These are phyloP conservation scores for Phialophora macrospora DNA, from an alignment of 2,329 filamentous ascomycete species.

Conservation along the genomic window DNA sequence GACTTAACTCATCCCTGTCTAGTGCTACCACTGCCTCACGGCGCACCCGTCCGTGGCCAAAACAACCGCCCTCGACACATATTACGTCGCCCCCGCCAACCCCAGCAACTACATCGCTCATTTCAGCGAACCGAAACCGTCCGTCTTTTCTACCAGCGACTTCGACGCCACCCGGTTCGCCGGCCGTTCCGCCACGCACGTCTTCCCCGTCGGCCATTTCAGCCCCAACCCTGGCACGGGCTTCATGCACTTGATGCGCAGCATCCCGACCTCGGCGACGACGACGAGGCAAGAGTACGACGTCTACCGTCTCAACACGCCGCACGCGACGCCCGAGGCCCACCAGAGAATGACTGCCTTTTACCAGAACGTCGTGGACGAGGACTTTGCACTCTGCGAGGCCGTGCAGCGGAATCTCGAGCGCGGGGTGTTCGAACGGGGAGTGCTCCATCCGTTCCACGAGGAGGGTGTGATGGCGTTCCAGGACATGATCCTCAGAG, in stretches of 20 bases:
- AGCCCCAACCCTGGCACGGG: constrained; percentile 26
- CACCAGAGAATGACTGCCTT: constrained; percentile 63
- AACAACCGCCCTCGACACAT: constrained; percentile 60
- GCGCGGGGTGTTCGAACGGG: constrained; percentile 65
- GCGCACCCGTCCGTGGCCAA: constrained; percentile 62
- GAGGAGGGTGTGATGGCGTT: constrained; percentile 65
- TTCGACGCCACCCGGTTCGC: constrained; percentile 45
- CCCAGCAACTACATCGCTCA: constrained; percentile 61
- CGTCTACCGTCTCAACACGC: constrained; percentile 63
- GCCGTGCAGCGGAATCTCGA: constrained; percentile 65
- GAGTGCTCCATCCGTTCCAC: constrained; percentile 64
- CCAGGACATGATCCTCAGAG: constrained; percentile 57
- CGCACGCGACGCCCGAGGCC: constrained; percentile 61
- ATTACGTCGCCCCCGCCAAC: constrained; percentile 59
- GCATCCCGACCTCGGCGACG: constrained; percentile 58
- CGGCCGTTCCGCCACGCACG: constrained; percentile 44
- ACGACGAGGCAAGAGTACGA: constrained; percentile 65
- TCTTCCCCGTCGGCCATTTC: constrained; percentile 41
- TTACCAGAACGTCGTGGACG: constrained; percentile 67
- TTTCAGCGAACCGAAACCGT: constrained; percentile 44
- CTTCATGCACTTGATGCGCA: constrained; percentile 42
- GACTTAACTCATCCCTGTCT: neutral
- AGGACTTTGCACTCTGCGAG: constrained; percentile 67
- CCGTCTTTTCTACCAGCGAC: constrained; percentile 28
- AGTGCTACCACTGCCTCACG: constrained; percentile 62